Conservation (phyloP, 805 yeast species). For the Citeromyces nyonsensis region DNA sequence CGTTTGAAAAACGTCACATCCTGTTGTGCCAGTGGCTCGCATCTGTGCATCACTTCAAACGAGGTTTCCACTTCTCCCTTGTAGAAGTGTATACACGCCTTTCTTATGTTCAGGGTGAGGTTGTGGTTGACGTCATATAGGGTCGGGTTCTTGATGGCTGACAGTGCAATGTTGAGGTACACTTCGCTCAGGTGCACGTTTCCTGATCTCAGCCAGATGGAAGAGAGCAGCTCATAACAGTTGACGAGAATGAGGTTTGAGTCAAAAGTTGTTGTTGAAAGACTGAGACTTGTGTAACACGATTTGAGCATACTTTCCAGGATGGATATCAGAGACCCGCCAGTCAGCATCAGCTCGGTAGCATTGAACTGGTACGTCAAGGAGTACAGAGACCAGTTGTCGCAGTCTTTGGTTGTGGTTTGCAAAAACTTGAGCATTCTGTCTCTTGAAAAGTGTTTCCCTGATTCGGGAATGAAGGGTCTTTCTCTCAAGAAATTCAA, state of each 20-base stretch:
- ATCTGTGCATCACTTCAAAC: slow-evolving; percentile 17
- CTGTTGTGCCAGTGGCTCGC: slow-evolving; percentile 9
- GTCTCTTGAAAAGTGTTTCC: slow-evolving; percentile 26
- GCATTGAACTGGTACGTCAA: slow-evolving; percentile 57
- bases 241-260: slow-evolving; percentile 14
- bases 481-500: slow-evolving; percentile 52
- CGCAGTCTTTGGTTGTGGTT: slow-evolving; percentile 32
- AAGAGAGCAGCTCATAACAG: slow-evolving; percentile 25
- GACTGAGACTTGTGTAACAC: slow-evolving; percentile 15
- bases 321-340: slow-evolving; percentile 25
- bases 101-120: slow-evolving; percentile 21
- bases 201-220: slow-evolving; percentile 39
- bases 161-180: slow-evolving; percentile 30
- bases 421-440: slow-evolving; percentile 53
- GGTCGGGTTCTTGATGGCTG: slow-evolving; percentile 11
- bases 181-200: slow-evolving; percentile 25
- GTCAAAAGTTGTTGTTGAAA: no score
- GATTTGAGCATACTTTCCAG: slow-evolving; percentile 34
- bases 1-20: slow-evolving; percentile 24
- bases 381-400: slow-evolving; percentile 30
- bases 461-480: slow-evolving; percentile 32
- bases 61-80: slow-evolving; percentile 25
- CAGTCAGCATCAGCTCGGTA: slow-evolving; percentile 32
- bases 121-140: slow-evolving; percentile 11
- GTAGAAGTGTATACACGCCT: slow-evolving; percentile 18